phyloP scores from a whole-genome alignment of 1,284 basidiomycete species.

The Caloboletus inedulis region DNA sequence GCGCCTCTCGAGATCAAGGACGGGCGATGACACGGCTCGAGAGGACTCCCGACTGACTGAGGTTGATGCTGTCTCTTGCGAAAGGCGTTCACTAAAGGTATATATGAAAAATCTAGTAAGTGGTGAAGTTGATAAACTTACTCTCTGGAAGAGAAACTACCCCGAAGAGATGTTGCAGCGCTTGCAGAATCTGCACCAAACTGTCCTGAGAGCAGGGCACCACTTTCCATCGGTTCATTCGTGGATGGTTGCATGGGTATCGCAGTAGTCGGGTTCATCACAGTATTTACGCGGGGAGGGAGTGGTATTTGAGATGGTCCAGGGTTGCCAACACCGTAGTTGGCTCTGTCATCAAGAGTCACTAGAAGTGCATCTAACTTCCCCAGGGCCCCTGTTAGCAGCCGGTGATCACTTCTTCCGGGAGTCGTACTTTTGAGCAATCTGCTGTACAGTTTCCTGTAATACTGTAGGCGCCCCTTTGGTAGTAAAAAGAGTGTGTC shows the following conservation, averaged over 20 bases:
- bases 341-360: conserved; percentile 61
- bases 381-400: conserved; percentile 79
- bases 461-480: conserved; percentile 83
- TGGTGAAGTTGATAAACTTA: conserved; percentile 34
- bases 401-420: conserved; percentile 83
- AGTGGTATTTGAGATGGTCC: conserved; percentile 22
- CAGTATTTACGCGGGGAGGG: conserved; percentile 41
- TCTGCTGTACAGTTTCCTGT: conserved; percentile 87
- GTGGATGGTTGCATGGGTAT: conserved; percentile 33
- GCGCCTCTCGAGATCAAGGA: conserved; percentile 78
- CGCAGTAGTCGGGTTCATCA: conserved; percentile 42
- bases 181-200: conserved; percentile 39
- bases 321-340: conserved; percentile 39
- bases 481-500: conserved; percentile 88
- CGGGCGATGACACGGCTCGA: conserved; percentile 50
- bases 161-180: conserved; percentile 47
- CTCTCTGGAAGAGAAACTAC: conserved; percentile 54
- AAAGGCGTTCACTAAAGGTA: conserved; percentile 49
- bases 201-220: conserved; percentile 23
- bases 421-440: conserved; percentile 86
- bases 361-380: conserved; percentile 75
- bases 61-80: conserved; percentile 56
- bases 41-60: conserved; percentile 52
- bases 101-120: conserved; percentile 5
- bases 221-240: conserved; percentile 5